Evolutionary conservation across 2,329 filamentous ascomycete genomes (phyloP), one percentile per base, ranked within the genome.

Genomic region (Pseudogymnoascus sp.): DNA sequence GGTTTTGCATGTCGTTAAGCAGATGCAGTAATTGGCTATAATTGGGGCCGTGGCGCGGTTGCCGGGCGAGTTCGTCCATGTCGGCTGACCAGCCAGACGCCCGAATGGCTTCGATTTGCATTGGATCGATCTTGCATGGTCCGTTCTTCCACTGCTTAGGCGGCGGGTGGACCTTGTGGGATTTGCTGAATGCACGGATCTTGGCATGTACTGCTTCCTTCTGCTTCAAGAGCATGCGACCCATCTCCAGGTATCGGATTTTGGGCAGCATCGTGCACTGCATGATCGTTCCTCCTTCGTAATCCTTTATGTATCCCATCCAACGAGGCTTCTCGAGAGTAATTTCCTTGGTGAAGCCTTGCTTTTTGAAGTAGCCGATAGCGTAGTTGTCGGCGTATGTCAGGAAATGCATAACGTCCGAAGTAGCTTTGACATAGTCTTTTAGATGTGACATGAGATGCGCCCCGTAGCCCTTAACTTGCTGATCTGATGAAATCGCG

Each of bases 281-380:
- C 95, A 99, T 99, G 66, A 99, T 96, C 0, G 95, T 99, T 64
- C 95, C 95, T 64, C 95, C 95, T 77, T 99, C 95, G 75, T 99
- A 99, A 74, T 99, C 95, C 74, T 99, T 99, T 79, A 99, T 99
- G 72, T 98, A 99, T 2, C 95, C 95, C 95, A 98, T 98, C 95
- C 95, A 99, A 3, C 91, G 88, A 2, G 88, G 87, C 71, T 88
- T 89, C 64, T 95, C 90, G 0, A 99, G 84, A 0, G 93, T 96
- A 67, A 99, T 98, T 71, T 99, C 93, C 75, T 99, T 99, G 1
- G 95, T 98, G 73, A 99, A 99, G 0, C 95, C 95, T 74, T 99
- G 95, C 75, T 99, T 99, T 76, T 98, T 96, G 77, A 99, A 99
- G 75, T 98, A 99, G 10, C 95, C 95, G 68, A 96, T 99, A 40